Conservation (phyloP, 495 filamentous ascomycete species). For the Clavariopsis aquatica region DNA sequence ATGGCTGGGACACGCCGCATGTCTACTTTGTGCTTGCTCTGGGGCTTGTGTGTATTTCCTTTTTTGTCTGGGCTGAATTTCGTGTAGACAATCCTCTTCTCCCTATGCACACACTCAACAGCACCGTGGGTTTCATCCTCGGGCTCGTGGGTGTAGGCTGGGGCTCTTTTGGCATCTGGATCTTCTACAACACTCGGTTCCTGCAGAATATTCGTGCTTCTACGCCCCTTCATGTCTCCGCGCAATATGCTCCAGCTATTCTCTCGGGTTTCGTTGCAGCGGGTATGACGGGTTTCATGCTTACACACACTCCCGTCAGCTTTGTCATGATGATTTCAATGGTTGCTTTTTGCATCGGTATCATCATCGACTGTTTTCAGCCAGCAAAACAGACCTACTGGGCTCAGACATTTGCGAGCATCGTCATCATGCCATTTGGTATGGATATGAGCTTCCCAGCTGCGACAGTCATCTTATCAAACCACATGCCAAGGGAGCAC, state of each 20-base stretch:
- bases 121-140: conserved; percentile 38
- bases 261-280: conserved; percentile 38
- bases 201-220: conserved; percentile 28
- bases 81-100: conserved; percentile 37
- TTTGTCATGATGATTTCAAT: conserved; percentile 42
- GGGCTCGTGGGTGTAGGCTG: conserved; percentile 39
- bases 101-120: conserved; percentile 37
- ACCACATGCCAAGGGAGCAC: conserved; percentile 41
- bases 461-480: conserved; percentile 39
- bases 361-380: conserved; percentile 30
- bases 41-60: conserved; percentile 35
- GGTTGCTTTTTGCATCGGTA: conserved; percentile 40
- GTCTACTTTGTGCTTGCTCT: conserved; percentile 42
- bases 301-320: conserved; percentile 39
- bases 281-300: conserved; percentile 37
- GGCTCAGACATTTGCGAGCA: conserved; percentile 40
- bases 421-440: conserved; percentile 43
- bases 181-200: conserved; percentile 39
- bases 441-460: conserved; percentile 45
- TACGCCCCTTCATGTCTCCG: conserved; percentile 33
- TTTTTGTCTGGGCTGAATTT: conserved; percentile 38
- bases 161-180: conserved; percentile 43
- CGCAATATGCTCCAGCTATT: conserved; percentile 36
- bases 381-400: conserved; percentile 40
- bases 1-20: conserved; percentile 39